Evolutionary conservation across 2,329 filamentous ascomycete genomes (phyloP), one percentile per base, ranked within the genome.

Genomic region (Arachnomyces sp.): DNA sequence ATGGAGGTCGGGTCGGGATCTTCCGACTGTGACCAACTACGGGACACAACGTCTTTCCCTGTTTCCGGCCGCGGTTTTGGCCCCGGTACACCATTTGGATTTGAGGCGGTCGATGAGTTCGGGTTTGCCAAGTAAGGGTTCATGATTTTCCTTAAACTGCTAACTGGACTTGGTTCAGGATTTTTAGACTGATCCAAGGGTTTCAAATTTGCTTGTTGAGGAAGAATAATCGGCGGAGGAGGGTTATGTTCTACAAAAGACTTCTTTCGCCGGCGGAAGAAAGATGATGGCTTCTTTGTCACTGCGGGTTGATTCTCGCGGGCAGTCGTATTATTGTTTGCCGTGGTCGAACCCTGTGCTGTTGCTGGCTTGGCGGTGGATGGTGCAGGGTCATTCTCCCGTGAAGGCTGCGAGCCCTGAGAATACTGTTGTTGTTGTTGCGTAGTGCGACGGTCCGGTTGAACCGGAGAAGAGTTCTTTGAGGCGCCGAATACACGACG

Each of bases 201-300:
- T 32, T 60, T 62, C 28, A 69, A 53, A 29, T 66, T 62, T 18
- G 68, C 50, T 32, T 71, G 63, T 61, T 63, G 52, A 62, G 66
- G 44, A 58, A 71, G 50, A 52, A 58, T 44, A 61, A 72, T 62
- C 7, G 82, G 79, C 28, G 83, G 79, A 30, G 74, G 74, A 15
- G 77, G 73, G 33, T 62, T 59, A 47, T 93, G 88, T 16, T 37
- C 30, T 11, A 79, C 77, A 28, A 87, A 65, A 4, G 89, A 95
- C 74, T 90, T 93, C 75, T 96, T 96, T 47, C 89, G 78, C 44
- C 92, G 77, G 46, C 92, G 78, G 67, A 96, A 96, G 67, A 98
- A 96, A 0, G 87, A 90, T 1, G 90, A 93, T 3, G 86, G 78
- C 62, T 95, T 95, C 70, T 95, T 95, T 53, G 86, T 84, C 38